Evolutionary conservation across 371 early-diverging fungal genomes (phyloP), one percentile per base, ranked within the genome.

Genomic region (Mortierella sp.): DNA sequence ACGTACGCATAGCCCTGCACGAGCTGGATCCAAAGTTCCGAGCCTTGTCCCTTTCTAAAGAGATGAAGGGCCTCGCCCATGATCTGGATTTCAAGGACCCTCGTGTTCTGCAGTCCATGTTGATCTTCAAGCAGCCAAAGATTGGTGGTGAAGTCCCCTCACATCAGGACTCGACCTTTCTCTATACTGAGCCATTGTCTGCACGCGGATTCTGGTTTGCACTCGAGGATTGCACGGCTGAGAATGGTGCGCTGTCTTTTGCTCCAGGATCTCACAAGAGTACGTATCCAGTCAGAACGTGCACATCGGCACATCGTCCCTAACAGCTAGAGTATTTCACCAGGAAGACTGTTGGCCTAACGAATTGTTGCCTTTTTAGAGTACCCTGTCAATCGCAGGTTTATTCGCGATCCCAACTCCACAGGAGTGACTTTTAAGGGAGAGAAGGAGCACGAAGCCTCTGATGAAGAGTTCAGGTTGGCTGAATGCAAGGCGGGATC

Each of bases 131-230:
- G 85, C 89, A 90, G 78, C 93, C 94, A 5, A 78, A 82, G 47
- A 92, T 93, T 65, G 95, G 95, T 49, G 93, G 92, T 0, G 80
- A 72, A 52, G 93, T 94, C 2, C 91, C 91, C 2, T 80, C 89
- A 27, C 93, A 94, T 65, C 93, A 95, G 71, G 98, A 97, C 70
- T 94, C 94, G 24, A 90, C 94, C 4, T 97, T 97, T 70, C 81
- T 97, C 61, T 95, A 94, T 79, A 97, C 97, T 0, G 82, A 91
- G 24, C 96, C 96, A 2, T 73, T 86, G 17, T 93, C 93, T 1
- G 96, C 96, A 0, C 80, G 87, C 21, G 97, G 97, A 4, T 91
- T 95, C 64, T 97, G 98, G 98, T 91, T 95, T 73, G 95, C 97
- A 1, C 83, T 97, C 19, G 96, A 97, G 70, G 95, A 97, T 62